A percentile compares a stretch with the other conserved stretches of the same genome.
Conservation (phyloP, 2,329 filamentous ascomycete genomes). For the Calonectria fujianensis region DNA sequence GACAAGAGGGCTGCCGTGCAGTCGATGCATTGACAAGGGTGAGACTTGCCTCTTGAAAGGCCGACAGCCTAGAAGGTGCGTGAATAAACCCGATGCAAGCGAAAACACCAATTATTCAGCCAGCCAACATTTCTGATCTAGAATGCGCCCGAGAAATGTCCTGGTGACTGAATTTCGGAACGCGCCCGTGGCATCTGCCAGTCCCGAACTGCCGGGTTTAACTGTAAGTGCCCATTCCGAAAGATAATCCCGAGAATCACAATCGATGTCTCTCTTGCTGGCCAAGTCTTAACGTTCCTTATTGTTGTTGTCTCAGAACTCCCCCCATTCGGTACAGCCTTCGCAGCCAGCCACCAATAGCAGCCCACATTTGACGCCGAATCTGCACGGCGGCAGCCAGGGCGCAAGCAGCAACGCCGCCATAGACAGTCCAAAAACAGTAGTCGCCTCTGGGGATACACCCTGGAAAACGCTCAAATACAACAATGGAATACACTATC, state of each 20-base stretch:
- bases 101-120: neutral
- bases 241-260: slow-evolving; percentile 9
- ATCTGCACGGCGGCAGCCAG: neutral
- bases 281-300: neutral
- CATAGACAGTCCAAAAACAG: slow-evolving; percentile 13
- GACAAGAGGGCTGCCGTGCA: slow-evolving; percentile 28
- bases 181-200: neutral
- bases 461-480: slow-evolving; percentile 29
- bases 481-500: slow-evolving; percentile 34
- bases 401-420: neutral
- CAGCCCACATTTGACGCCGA: neutral
- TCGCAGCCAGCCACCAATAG: neutral
- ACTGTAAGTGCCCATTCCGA: neutral
- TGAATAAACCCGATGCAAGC: neutral
- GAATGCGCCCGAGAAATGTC: slow-evolving; percentile 11
- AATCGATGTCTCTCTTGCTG: neutral
- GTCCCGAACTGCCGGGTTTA: neutral
- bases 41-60: slow-evolving; percentile 23
- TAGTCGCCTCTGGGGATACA: slow-evolving; percentile 9
- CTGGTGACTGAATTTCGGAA: neutral
- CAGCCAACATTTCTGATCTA: neutral
- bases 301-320: neutral
- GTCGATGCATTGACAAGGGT: slow-evolving; percentile 26
- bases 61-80: slow-evolving; percentile 31
- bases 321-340: neutral